Evolutionary conservation across 768 basidiomycete species (phyloP).

Genomic region (Naganishia friedmannii): DNA sequence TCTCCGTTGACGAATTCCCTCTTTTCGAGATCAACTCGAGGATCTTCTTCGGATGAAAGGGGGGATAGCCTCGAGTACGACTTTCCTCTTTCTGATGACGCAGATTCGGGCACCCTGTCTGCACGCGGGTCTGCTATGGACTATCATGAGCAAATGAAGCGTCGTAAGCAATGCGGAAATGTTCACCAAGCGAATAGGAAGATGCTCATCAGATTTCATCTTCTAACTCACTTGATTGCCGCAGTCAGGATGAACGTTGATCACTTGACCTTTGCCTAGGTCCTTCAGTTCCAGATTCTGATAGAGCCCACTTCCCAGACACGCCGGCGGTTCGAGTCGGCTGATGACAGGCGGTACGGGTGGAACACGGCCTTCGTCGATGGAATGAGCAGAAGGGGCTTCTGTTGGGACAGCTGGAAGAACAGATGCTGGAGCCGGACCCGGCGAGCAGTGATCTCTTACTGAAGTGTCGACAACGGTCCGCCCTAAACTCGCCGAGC

Average conservation of each 20-base stretch:
- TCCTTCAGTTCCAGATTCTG: background rate
- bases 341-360: background rate
- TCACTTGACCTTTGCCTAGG: background rate
- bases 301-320: background rate
- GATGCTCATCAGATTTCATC: background rate
- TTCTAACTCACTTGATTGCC: background rate
- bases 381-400: background rate
- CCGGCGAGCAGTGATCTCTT: background rate
- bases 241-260: background rate
- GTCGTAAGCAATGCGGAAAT: background rate
- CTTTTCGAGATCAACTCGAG: background rate
- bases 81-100: background rate
- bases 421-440: background rate
- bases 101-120: background rate
- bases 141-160: background rate
- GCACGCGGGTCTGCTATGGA: background rate
- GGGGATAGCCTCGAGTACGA: background rate
- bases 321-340: background rate
- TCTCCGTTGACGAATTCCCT: background rate
- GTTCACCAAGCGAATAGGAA: background rate
- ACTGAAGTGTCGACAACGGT: background rate
- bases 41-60: background rate
- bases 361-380: background rate
- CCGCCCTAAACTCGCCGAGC: background rate
- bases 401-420: background rate